phyloP scores from a whole-genome alignment of 1,284 basidiomycete species.

The Fomitiporia mediterranea region DNA sequence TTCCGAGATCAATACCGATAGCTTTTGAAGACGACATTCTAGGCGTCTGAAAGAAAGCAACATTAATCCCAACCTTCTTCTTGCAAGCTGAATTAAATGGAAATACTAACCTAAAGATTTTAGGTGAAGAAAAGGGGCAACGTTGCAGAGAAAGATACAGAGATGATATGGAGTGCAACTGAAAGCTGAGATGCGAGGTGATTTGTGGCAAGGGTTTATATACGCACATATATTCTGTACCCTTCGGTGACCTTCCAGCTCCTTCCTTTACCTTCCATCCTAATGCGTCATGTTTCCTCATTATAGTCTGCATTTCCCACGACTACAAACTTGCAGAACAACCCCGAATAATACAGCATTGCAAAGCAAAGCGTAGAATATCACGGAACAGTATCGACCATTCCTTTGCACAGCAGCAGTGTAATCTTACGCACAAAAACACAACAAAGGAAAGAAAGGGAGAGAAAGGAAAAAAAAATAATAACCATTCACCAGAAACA shows the following conservation, averaged over 20 bases:
- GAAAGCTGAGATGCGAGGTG: slow-evolving; percentile 5
- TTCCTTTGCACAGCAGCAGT: not conserved
- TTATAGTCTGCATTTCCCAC: not conserved
- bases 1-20: slow-evolving; percentile 90
- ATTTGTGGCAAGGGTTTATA: slow-evolving; percentile 6
- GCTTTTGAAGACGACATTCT: slow-evolving; percentile 70
- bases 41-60: slow-evolving; percentile 1
- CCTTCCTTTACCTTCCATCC: slow-evolving; percentile 9
- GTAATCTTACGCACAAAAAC: not conserved
- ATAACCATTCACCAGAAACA: slow-evolving; percentile 4
- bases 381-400: not conserved
- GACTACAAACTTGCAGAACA: not conserved
- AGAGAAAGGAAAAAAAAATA: not conserved
- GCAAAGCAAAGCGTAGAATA: not conserved
- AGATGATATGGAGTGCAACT: too few relatives aligned
- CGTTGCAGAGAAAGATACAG: slow-evolving; percentile 3
- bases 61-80: too few relatives aligned
- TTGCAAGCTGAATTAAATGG: not conserved
- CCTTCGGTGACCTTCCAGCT: slow-evolving; percentile 19
- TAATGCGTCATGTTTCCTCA: slow-evolving; percentile 3
- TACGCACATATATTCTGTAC: slow-evolving; percentile 10
- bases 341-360: not conserved
- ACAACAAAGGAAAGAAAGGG: not conserved
- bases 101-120: slow-evolving; percentile 10
- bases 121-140: slow-evolving; percentile 21